Evolutionary conservation across 2,329 filamentous ascomycete species (phyloP).

Genomic region (Apiospora rasikravindrae): DNA sequence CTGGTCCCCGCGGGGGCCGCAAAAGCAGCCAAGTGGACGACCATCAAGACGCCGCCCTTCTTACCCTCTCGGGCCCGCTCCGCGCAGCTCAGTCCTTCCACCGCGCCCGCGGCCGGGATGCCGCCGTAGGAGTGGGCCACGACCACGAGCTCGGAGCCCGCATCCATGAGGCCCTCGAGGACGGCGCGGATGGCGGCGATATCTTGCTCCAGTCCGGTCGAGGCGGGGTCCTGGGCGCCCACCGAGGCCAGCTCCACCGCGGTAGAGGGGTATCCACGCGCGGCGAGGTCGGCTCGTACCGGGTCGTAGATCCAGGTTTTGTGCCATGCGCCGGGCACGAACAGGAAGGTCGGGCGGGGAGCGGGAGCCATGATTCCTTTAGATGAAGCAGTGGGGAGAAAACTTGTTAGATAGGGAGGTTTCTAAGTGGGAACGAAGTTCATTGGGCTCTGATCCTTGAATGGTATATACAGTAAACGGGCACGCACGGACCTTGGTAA

Average conservation of each 20-base stretch:
- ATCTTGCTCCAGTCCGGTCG: slow-evolving; percentile 32
- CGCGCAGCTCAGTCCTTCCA: slow-evolving; percentile 38
- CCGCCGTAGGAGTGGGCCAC: slow-evolving; percentile 51
- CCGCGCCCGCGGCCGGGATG: slow-evolving; percentile 43
- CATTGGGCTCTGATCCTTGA: no score
- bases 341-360: slow-evolving; percentile 30
- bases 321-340: slow-evolving; percentile 44
- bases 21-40: slow-evolving; percentile 37
- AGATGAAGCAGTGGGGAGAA: no score
- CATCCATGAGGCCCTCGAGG: slow-evolving; percentile 36
- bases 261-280: slow-evolving; percentile 34
- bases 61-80: slow-evolving; percentile 37
- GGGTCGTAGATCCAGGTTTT: slow-evolving; percentile 33
- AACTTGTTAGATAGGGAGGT: no score
- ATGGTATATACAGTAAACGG: no score
- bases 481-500: no score
- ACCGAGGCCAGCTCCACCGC: slow-evolving; percentile 37
- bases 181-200: slow-evolving; percentile 36
- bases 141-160: slow-evolving; percentile 47
- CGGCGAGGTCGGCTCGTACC: slow-evolving; percentile 32
- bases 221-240: not conserved
- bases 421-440: no score
- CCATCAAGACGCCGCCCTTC: slow-evolving; percentile 40
- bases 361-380: not conserved
- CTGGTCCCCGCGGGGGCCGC: slow-evolving; percentile 29